Conservation (phyloP, 202 grass and related monocot genomes). For the Digitaria exilis region DNA sequence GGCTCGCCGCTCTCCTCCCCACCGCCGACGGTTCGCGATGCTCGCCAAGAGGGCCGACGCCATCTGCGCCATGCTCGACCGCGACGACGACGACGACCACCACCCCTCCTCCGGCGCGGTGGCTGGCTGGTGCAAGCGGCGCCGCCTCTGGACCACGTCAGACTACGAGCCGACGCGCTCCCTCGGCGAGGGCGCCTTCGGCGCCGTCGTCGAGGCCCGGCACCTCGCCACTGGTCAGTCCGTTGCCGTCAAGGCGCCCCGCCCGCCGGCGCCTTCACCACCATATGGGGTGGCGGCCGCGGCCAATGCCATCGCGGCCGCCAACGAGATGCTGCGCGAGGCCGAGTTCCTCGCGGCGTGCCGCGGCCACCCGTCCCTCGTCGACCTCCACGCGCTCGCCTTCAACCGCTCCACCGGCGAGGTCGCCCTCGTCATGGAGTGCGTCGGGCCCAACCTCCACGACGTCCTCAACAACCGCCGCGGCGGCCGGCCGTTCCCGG, state of each 20-base stretch:
- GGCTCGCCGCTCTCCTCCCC: too few relatives aligned
- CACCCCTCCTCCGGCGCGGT: not conserved
- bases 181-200: constrained; percentile 20
- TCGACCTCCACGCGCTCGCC: constrained; percentile 36
- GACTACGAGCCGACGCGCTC: not conserved
- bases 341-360: constrained; percentile 31
- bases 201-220: not conserved
- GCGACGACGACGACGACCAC: constrained; percentile 22
- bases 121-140: not conserved
- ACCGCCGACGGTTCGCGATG: not conserved
- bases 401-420: not conserved
- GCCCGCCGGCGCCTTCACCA: not conserved
- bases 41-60: not conserved
- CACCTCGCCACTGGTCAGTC: not conserved
- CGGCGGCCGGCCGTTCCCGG: not conserved
- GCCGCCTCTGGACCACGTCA: not conserved
- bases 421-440: constrained; percentile 38
- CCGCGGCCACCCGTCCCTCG: constrained; percentile 39
- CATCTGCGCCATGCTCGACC: not conserved
- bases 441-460: constrained; percentile 25
- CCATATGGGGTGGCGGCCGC: not conserved
- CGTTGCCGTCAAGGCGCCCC: constrained; percentile 21
- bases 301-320: not conserved
- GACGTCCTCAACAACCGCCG: not conserved
- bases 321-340: constrained; percentile 18